Conservation (phyloP, 1,284 basidiomycete genomes). For the Ceratobasidium papillatum region DNA sequence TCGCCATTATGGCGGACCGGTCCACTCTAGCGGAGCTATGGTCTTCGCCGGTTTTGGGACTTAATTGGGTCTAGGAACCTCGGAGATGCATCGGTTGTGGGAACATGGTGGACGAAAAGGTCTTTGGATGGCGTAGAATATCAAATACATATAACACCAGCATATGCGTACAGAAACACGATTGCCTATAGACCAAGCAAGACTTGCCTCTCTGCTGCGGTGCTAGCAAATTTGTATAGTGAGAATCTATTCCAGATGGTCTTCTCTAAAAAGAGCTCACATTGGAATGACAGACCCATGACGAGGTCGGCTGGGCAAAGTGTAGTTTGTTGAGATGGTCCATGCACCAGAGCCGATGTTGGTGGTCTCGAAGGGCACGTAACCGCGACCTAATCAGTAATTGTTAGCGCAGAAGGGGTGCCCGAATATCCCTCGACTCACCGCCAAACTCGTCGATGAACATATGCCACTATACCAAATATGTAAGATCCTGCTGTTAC, state of each 20-base stretch:
- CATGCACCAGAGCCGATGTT: constrained; percentile 28
- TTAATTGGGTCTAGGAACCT: constrained; percentile 1
- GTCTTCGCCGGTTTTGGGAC: not conserved
- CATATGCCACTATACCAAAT: constrained; percentile 16
- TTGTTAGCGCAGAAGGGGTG: not conserved
- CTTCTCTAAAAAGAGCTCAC: not conserved
- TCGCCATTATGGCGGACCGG: not conserved
- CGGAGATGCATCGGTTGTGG: constrained; percentile 7
- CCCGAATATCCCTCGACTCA: not conserved
- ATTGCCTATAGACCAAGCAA: constrained; percentile 9
- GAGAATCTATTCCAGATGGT: not conserved
- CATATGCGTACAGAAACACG: not conserved
- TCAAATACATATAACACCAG: too few relatives aligned
- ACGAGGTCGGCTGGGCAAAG: constrained; percentile 17
- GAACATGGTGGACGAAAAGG: not conserved
- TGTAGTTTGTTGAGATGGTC: constrained; percentile 25
- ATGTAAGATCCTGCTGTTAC: not conserved
- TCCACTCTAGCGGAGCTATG: not conserved
- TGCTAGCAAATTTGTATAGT: not conserved
- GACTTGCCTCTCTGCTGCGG: constrained; percentile 21
- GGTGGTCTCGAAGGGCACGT: constrained; percentile 28
- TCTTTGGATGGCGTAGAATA: not conserved
- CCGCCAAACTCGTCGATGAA: constrained; percentile 34
- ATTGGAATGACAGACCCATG: constrained; percentile 33
- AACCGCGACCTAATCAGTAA: constrained; percentile 6